Percentiles rank a stretch among this genome's conserved stretches.
These are phyloP conservation scores for Cercospora canescens DNA, from an alignment of 2,329 filamentous ascomycete species.

Conservation along the genomic window DNA sequence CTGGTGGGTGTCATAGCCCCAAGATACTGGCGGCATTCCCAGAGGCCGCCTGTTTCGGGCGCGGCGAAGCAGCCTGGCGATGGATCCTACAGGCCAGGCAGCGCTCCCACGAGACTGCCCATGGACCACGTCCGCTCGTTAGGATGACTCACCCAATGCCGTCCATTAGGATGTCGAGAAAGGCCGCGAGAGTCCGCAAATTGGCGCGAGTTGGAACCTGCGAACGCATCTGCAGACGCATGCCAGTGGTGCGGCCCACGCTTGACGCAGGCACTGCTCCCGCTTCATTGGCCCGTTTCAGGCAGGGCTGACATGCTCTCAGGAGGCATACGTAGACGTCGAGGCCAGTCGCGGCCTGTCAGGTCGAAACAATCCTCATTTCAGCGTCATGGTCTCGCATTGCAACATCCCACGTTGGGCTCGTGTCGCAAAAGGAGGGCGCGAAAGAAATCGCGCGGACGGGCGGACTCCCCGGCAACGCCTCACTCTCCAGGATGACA, in stretches of 20 bases:
- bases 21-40: constrained; percentile 1
- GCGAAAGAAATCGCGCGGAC: constrained; percentile 1
- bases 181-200: background rate
- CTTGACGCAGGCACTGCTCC: constrained; percentile 8
- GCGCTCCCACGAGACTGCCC: background rate
- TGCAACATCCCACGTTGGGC: constrained; percentile 11
- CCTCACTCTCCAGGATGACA: background rate
- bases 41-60: background rate
- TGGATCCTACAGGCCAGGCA: constrained; percentile 1
- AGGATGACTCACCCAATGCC: background rate
- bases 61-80: background rate
- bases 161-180: background rate
- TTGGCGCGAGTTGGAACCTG: constrained; percentile 2
- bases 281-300: constrained; percentile 10
- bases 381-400: constrained; percentile 4
- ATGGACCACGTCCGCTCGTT: background rate
- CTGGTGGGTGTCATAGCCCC: constrained; percentile 1
- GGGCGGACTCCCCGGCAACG: background rate
- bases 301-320: constrained; percentile 3
- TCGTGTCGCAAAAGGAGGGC: constrained; percentile 12
- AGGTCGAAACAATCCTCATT: constrained; percentile 11
- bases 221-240: constrained; percentile 8
- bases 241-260: constrained; percentile 6
- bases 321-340: constrained; percentile 1
- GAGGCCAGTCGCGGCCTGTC: constrained; percentile 4